Evolutionary conservation across 1,284 basidiomycete genomes (phyloP).

Genomic region (Boletellus dicymbophilus): DNA sequence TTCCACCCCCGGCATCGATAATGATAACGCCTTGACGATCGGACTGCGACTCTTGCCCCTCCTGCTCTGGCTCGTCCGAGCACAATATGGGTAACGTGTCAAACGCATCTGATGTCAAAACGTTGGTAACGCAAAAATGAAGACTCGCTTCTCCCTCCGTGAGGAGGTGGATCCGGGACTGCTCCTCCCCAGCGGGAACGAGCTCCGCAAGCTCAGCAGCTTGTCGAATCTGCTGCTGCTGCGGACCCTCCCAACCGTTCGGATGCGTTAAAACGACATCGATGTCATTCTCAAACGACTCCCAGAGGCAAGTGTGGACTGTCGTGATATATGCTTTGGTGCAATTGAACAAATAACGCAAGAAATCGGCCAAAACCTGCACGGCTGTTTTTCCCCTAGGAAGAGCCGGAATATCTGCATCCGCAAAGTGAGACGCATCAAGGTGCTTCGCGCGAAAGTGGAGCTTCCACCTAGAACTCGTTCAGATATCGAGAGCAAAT

Average conservation of each 20-base stretch:
- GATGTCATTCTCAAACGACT: conserved; percentile 32
- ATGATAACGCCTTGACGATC: conserved; percentile 44
- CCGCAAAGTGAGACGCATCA: conserved; percentile 24
- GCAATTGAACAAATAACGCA: conserved; percentile 49
- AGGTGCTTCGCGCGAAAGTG: conserved; percentile 47
- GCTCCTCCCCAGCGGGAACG: conserved; percentile 30
- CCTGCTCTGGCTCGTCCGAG: conserved; percentile 11
- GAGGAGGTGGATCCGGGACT: conserved; percentile 42
- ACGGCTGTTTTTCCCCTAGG: conserved; percentile 47
- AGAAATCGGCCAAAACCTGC: conserved; percentile 54
- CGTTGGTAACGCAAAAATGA: conserved; percentile 45
- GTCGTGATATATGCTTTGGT: conserved; percentile 49
- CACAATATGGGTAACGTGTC: conserved; percentile 30
- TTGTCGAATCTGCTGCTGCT: conserved; percentile 41
- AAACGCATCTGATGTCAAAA: conserved; percentile 35
- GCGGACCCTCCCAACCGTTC: conserved; percentile 46
- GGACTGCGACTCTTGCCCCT: conserved; percentile 31
- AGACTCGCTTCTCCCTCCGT: conserved; percentile 55
- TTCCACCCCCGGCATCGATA: conserved; percentile 61
- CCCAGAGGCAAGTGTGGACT: conserved; percentile 48
- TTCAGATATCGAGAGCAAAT: background rate
- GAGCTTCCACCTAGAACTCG: conserved; percentile 57
- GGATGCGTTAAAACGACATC: conserved; percentile 44
- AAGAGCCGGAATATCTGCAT: conserved; percentile 42
- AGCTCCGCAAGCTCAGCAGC: conserved; percentile 38